Base-by-base conservation (phyloP, 331 rosid species). In the Malus hybrid region DNA sequence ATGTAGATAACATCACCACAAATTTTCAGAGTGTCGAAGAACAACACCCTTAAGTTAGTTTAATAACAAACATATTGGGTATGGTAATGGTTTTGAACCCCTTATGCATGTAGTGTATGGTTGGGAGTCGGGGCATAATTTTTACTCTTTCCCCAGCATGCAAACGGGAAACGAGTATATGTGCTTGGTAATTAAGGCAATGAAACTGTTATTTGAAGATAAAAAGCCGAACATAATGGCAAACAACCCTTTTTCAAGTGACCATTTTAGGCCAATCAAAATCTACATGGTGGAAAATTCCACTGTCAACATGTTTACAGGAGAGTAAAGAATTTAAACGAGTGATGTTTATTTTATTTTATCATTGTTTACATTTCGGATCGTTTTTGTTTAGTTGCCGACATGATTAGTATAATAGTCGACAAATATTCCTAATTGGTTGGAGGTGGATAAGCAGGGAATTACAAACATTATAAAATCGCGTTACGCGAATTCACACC, bases 381-480 rank as follows among this genome's bases (percentile, higher is more conserved):
- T 12, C 63, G 4, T 58, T 20, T 58, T 61, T 61, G 63, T 71
- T 75, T 72, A 63, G 66, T 66, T 63, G 20, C 55, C 2, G 14
- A 63, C 3, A 19, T 52, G 77, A 73, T 65, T 81, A 84, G 78
- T 73, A 61, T 13, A 30, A 42, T 36, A 57, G 19, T 26, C 19
- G 8, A 16, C 30, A 71, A 81, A 75, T 39, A 68, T 58, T 61
- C 46, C 65, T 68, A 57, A 67, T 6, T 63, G 24, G 68, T 29
- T 15, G 68, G 42, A 63, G 84, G 63, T 61, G 68, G 70, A 68
- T 60, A 72, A n/a, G 75, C 56, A 72, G 67, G 63, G 68, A 69
- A 77, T 66, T 63, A 61, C 14, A 34, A 48, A 39, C 71, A 48
- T 26, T 63, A 74, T 60, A 44, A 44, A 48, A 48, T 74, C 52